A percentile compares a stretch with the other conserved stretches of the same genome.
Conservation (phyloP, 73 alveolate species). For the Paramecium biaurelia region DNA sequence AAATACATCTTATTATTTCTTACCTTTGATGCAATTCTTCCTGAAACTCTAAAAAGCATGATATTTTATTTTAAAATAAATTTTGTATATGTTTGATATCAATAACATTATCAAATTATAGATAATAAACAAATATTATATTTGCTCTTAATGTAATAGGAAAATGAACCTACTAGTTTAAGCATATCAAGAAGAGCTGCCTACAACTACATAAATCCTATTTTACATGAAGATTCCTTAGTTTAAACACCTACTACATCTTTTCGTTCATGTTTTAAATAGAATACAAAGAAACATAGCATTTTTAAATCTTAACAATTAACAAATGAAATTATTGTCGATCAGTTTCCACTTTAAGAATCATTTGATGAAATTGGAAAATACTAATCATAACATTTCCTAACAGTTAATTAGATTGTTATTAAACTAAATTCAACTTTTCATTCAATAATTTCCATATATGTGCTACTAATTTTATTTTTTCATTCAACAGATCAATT, state of each 20-base stretch:
- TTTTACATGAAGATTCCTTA: neutral
- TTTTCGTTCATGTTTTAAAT: neutral
- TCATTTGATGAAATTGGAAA: neutral
- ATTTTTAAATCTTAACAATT: neutral
- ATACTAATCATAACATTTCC: neutral
- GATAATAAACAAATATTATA: neutral
- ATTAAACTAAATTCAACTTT: neutral
- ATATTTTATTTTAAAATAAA: conserved; percentile 11
- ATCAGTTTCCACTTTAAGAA: neutral
- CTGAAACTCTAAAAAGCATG: conserved; percentile 35
- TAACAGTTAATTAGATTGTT: neutral
- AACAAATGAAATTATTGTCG: neutral
- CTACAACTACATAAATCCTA: neutral
- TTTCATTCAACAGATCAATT: neutral
- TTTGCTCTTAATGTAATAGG: neutral
- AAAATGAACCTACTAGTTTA: neutral
- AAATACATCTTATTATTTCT: neutral
- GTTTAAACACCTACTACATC: neutral
- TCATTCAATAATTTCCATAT: neutral
- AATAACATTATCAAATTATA: neutral
- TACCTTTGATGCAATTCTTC: conserved; percentile 2
- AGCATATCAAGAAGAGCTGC: neutral
- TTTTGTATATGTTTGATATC: neutral
- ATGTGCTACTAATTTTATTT: neutral
- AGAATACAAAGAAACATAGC: neutral